Evolutionary conservation across 169 alveolate genomes (phyloP).

Genomic region (Cryptosporidium sp.): DNA sequence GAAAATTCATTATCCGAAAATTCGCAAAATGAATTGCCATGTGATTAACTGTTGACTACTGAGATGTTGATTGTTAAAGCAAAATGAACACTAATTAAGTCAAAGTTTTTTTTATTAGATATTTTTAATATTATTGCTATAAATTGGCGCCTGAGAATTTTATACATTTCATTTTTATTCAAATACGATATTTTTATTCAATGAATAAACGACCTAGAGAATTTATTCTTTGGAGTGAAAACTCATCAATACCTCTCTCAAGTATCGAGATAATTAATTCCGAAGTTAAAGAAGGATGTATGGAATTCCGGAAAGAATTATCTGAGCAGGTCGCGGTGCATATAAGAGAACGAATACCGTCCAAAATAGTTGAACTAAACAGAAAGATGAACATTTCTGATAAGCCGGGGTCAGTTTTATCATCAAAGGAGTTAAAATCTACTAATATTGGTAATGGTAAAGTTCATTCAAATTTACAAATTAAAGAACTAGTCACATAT

Average conservation of each 20-base stretch:
- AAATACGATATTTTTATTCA: neutral
- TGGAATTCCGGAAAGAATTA: constrained; percentile 84
- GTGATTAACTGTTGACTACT: neutral
- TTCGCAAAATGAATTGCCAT: neutral
- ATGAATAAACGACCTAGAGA: constrained; percentile 66
- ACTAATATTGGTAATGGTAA: constrained; percentile 25
- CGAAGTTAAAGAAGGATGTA: constrained; percentile 83
- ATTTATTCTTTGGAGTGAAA: constrained; percentile 45
- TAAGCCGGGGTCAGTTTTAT: constrained; percentile 45
- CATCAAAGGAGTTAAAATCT: constrained; percentile 16
- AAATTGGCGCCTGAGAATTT: constrained; percentile 11
- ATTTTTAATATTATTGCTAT: neutral
- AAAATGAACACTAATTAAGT: neutral
- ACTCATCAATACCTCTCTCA: constrained; percentile 32
- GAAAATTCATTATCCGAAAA: neutral
- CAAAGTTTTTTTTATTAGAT: neutral
- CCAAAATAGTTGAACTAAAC: constrained; percentile 86
- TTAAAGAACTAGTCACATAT: constrained; percentile 82
- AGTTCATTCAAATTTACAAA: constrained; percentile 86
- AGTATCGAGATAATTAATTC: constrained; percentile 85
- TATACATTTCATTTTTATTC: neutral
- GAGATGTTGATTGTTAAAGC: neutral
- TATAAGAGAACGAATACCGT: constrained; percentile 87
- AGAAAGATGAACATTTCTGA: constrained; percentile 80
- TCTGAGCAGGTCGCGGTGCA: constrained; percentile 86